phyloP scores from a whole-genome alignment of 345 rosid genomes.

The Geranium rotundifolium region DNA sequence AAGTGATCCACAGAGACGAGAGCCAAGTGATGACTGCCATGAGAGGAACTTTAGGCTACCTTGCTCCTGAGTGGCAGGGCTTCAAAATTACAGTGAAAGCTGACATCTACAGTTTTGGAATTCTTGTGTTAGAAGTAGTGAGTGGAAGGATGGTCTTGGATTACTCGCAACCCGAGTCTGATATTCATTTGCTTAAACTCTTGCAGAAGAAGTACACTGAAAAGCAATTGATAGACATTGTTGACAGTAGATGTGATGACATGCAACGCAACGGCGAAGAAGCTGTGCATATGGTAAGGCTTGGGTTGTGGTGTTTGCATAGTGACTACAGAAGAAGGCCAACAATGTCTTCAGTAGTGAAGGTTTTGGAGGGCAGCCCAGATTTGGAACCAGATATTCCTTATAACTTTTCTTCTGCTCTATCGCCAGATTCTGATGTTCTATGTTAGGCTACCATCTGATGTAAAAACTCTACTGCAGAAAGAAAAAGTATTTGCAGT shows the following conservation, averaged over 20 bases:
- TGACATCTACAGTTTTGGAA: no score
- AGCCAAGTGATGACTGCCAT: conserved; percentile 5
- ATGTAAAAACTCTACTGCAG: no score
- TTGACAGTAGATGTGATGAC: conserved; percentile 3
- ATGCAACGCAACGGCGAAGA: conserved; percentile 5
- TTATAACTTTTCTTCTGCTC: not conserved
- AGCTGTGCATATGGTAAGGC: conserved; percentile 9
- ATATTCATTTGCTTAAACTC: conserved; percentile 1
- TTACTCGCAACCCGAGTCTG: not conserved
- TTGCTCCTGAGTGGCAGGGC: no score
- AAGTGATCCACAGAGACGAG: conserved; percentile 3
- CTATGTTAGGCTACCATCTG: no score
- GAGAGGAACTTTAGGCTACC: not conserved
- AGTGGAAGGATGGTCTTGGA: conserved; percentile 5
- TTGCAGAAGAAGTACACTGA: conserved; percentile 1
- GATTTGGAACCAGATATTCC: not conserved
- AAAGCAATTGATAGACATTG: conserved; percentile 3
- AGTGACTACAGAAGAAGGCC: conserved; percentile 13
- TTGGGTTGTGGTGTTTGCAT: conserved; percentile 13
- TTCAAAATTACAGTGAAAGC: no score
- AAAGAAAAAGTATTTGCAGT: no score
- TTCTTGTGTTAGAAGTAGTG: not conserved
- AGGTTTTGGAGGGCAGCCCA: not conserved
- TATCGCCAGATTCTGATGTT: no score
- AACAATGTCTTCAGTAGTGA: conserved; percentile 11